phyloP scores from a whole-genome alignment of 257 asterid genomes.

The Gynochthodes officinalis region DNA sequence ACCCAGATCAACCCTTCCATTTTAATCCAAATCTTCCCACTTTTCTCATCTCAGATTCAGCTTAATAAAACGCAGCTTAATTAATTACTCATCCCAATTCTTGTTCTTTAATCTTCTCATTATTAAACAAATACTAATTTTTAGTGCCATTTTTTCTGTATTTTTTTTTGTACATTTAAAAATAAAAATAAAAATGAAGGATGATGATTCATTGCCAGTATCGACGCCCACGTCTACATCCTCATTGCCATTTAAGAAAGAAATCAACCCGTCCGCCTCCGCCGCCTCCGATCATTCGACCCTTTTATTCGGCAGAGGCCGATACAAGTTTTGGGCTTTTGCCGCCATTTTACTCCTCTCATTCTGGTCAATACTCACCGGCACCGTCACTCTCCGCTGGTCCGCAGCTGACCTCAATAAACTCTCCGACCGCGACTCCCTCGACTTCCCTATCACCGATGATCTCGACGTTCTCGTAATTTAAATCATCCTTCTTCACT shows the following conservation, averaged over 20 bases:
- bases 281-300: constrained; percentile 16
- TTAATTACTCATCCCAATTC: too few relatives aligned
- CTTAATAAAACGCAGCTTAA: neutral
- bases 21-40: neutral
- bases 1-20: constrained; percentile 7
- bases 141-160: neutral
- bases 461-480: constrained; percentile 70
- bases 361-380: constrained; percentile 88
- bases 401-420: constrained; percentile 59
- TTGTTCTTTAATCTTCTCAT: too few relatives aligned
- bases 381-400: constrained; percentile 76
- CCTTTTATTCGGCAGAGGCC: constrained; percentile 38
- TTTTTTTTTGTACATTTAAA: neutral
- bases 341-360: constrained; percentile 67
- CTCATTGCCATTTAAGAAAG: constrained; percentile 15
- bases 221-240: constrained; percentile 65
- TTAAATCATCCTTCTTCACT: neutral
- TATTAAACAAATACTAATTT: too few relatives aligned
- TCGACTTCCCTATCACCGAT: constrained; percentile 30
- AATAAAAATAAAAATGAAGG: too few relatives aligned
- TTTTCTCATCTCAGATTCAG: neutral
- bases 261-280: constrained; percentile 18
- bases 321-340: constrained; percentile 77
- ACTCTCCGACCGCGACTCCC: constrained; percentile 34
- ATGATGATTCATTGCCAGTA: constrained; percentile 65